phyloP scores from a whole-genome alignment of 805 yeast species.

The Starmerella stellata region DNA sequence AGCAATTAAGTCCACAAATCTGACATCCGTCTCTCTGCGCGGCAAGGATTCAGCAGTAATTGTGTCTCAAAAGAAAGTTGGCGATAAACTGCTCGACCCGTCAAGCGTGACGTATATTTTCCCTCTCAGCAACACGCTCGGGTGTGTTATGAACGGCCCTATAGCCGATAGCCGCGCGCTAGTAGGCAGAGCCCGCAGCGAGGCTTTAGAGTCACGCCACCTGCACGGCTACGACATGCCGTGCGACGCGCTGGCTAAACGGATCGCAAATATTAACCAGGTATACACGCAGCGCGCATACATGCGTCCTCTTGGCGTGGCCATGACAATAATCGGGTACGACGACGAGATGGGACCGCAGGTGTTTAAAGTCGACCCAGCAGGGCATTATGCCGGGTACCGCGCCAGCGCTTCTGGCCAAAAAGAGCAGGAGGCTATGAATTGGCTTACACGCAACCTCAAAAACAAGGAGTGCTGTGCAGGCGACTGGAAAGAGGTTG shows the following conservation, averaged over 20 bases:
- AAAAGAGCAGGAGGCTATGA: conserved; percentile 87
- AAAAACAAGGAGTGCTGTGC: conserved; percentile 51
- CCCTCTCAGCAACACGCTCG: conserved; percentile 61
- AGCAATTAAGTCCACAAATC: conserved; percentile 82
- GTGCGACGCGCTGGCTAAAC: conserved; percentile 73
- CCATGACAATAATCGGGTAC: conserved; percentile 68
- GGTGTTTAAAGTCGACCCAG: conserved; percentile 87
- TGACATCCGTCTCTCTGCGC: conserved; percentile 71
- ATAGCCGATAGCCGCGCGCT: conserved; percentile 81
- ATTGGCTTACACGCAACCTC: conserved; percentile 74
- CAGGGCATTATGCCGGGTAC: conserved; percentile 82
- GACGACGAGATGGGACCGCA: conserved; percentile 85
- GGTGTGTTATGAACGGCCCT: conserved; percentile 85
- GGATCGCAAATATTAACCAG: conserved; percentile 91
- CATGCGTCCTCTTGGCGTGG: conserved; percentile 95
- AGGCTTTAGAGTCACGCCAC: conserved; percentile 87
- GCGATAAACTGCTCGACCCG: conserved; percentile 84
- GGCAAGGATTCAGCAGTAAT: conserved; percentile 78
- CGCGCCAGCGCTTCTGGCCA: conserved; percentile 93
- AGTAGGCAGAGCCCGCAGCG: conserved; percentile 80
- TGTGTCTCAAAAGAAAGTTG: conserved; percentile 87
- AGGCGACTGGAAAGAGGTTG: conserved; percentile 78
- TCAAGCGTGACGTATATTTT: conserved; percentile 72
- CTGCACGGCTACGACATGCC: conserved; percentile 96
- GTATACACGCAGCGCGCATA: conserved; percentile 94